Evolutionary conservation across 495 filamentous ascomycete genomes (phyloP).

Genomic region (Penicillium odoratum): DNA sequence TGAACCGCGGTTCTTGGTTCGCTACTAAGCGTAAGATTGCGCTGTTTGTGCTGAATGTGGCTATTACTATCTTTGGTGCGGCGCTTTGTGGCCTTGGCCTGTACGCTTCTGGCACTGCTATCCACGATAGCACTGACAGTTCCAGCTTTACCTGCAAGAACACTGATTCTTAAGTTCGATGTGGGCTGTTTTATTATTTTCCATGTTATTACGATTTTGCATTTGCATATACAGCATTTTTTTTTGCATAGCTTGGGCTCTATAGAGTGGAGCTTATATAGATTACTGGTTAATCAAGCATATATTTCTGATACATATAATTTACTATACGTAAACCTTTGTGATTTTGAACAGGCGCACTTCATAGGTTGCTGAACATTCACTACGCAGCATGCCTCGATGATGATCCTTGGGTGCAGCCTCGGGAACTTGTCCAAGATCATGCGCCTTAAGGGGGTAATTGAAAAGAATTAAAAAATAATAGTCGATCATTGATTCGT

Average conservation of each 20-base stretch:
- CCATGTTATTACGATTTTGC: conserved; percentile 11
- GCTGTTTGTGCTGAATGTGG: conserved; percentile 29
- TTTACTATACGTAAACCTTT: not conserved
- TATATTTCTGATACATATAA: not conserved
- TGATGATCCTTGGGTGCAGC: too few relatives aligned
- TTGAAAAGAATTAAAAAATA: not conserved
- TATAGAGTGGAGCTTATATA: conserved; percentile 14
- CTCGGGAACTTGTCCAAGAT: too few relatives aligned
- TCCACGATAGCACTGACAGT: conserved; percentile 35
- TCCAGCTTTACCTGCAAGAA: conserved; percentile 37
- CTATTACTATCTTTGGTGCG: conserved; percentile 28
- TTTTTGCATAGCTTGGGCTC: conserved; percentile 14
- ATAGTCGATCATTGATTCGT: not conserved
- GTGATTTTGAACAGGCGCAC: too few relatives aligned
- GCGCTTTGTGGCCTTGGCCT: conserved; percentile 37
- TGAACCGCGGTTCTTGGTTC: conserved; percentile 39
- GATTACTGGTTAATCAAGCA: conserved; percentile 21
- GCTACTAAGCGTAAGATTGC: conserved; percentile 34
- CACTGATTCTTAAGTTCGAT: conserved; percentile 22
- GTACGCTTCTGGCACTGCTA: conserved; percentile 42
- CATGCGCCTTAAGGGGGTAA: too few relatives aligned
- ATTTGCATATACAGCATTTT: conserved; percentile 12
- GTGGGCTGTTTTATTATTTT: conserved; percentile 4
- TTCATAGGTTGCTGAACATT: too few relatives aligned
- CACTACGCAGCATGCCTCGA: too few relatives aligned